phyloP scores from a whole-genome alignment of 257 asterid genomes.

The Solanum pennellii region DNA sequence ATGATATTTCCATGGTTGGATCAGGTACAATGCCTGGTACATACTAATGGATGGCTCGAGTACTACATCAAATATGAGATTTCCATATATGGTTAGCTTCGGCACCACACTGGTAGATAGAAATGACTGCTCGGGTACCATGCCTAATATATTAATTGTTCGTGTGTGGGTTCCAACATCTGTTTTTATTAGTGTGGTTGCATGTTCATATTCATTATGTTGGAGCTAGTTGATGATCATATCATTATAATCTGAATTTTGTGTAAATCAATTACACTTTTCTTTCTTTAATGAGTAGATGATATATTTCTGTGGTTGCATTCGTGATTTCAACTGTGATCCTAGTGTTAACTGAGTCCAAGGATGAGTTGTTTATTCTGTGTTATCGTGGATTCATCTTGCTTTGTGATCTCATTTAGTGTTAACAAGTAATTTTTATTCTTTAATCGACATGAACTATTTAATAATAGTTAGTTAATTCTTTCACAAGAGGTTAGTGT shows the following conservation, averaged over 20 bases:
- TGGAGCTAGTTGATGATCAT: not conserved
- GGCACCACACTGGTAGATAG: not conserved
- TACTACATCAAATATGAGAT: not conserved
- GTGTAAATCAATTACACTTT: not conserved
- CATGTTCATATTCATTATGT: not conserved
- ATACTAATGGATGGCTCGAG: not conserved
- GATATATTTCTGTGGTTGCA: not conserved
- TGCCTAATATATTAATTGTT: no score
- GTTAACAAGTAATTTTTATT: no score
- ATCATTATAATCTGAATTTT: no score
- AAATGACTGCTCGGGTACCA: not conserved
- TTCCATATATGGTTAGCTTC: not conserved
- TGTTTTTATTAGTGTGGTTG: not conserved
- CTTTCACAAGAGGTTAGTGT: not conserved
- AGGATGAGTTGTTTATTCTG: not conserved
- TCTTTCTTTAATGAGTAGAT: not conserved
- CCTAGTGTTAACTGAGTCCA: not conserved
- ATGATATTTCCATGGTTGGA: not conserved
- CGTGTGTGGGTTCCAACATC: not conserved
- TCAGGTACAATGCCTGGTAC: not conserved
- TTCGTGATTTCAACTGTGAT: not conserved
- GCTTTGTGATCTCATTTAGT: not conserved
- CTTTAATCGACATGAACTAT: not conserved
- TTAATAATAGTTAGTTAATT: not conserved
- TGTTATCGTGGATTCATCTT: not conserved